Conservation (phyloP, 345 rosid genomes). For the Corchorus capsularis region DNA sequence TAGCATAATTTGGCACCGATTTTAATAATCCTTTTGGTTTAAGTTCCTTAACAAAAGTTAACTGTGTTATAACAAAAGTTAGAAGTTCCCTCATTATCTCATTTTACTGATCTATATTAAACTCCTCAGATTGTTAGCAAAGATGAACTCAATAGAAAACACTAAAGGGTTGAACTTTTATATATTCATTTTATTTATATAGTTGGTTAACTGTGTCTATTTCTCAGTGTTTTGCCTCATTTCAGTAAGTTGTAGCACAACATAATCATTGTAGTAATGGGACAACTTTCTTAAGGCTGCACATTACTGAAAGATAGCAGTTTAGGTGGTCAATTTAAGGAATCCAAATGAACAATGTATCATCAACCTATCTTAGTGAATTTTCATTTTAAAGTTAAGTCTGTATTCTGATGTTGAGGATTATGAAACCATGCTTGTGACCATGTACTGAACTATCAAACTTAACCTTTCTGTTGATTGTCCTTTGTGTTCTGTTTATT, state of each 20-base stretch:
- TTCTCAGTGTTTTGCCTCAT: not conserved
- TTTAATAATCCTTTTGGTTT: not conserved
- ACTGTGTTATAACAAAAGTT: not conserved
- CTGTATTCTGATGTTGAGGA: not conserved
- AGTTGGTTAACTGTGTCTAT: not conserved
- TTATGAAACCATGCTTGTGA: not conserved
- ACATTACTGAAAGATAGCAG: not conserved
- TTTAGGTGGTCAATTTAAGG: not conserved
- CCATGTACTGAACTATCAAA: not conserved
- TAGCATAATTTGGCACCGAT: not conserved
- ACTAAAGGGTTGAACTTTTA: not conserved
- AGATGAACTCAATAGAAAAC: not conserved
- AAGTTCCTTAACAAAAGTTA: too few species aligned
- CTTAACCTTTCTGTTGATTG: not conserved
- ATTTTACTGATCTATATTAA: not conserved
- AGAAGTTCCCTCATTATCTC: not conserved
- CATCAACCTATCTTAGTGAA: not conserved
- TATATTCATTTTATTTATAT: not conserved
- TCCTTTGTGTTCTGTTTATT: too few species aligned
- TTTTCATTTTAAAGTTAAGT: not conserved
- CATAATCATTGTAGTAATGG: not conserved
- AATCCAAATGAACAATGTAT: not conserved
- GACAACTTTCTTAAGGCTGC: not conserved
- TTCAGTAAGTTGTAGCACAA: not conserved
- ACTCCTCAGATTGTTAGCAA: not conserved